A percentile compares a stretch with the other conserved stretches of the same genome.
phyloP scores from a whole-genome alignment of 805 yeast genomes.

The Wickerhamomyces rabaulensis region DNA sequence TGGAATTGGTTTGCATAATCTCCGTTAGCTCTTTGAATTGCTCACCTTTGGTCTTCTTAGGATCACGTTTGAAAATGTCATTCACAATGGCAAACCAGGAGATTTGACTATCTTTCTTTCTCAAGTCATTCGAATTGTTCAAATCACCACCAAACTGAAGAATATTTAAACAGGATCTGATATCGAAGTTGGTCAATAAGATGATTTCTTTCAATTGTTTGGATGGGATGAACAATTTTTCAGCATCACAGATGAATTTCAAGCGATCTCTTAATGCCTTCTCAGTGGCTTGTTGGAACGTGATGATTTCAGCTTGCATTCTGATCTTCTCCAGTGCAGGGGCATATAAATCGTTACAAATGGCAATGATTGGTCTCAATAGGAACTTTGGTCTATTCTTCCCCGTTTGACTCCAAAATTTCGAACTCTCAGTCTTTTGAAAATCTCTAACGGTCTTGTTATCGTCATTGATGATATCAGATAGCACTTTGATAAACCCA shows the following conservation, averaged over 20 bases:
- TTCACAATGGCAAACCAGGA: conserved; percentile 68
- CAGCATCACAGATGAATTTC: conserved; percentile 48
- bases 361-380: conserved; percentile 81
- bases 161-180: conserved; percentile 79
- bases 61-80: conserved; percentile 50
- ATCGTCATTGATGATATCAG: conserved; percentile 60
- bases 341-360: conserved; percentile 84
- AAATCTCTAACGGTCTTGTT: conserved; percentile 39
- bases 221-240: conserved; percentile 43
- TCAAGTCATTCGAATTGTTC: conserved; percentile 18
- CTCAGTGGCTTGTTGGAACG: conserved; percentile 55
- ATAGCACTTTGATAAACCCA: conserved; percentile 52
- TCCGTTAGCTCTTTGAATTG: conserved; percentile 45
- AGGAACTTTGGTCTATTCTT: conserved; percentile 40
- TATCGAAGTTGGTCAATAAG: conserved; percentile 70
- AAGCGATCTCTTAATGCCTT: conserved; percentile 41
- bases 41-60: conserved; percentile 38
- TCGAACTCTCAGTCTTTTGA: conserved; percentile 21
- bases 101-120: conserved; percentile 52
- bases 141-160: conserved; percentile 53
- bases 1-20: conserved; percentile 40
- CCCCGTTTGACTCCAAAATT: conserved; percentile 21
- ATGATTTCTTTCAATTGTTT: conserved; percentile 60
- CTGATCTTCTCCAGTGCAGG: conserved; percentile 70
- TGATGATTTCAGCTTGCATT: conserved; percentile 65